phyloP scores from a whole-genome alignment of 495 filamentous ascomycete species.

The Chaetomium fimeti region DNA sequence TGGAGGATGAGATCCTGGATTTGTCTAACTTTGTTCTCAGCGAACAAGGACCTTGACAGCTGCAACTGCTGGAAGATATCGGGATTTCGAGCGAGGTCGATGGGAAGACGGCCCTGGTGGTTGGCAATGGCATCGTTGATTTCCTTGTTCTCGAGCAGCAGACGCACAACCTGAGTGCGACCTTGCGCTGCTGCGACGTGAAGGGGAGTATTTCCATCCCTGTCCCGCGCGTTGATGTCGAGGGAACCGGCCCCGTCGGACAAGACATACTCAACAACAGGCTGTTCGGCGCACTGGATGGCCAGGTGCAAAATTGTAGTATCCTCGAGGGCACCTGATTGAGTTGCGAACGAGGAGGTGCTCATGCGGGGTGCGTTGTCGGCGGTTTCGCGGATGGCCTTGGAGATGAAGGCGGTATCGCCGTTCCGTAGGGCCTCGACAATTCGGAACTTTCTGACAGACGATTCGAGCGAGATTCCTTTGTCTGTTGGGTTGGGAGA shows the following conservation, averaged over 20 bases:
- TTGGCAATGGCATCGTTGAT: constrained; percentile 93
- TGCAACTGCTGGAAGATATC: constrained; percentile 96
- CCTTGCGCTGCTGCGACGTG: constrained; percentile 85
- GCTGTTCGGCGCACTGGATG: constrained; percentile 92
- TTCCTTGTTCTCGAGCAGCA: constrained; percentile 72
- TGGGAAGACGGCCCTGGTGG: constrained; percentile 77
- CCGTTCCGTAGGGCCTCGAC: constrained; percentile 90
- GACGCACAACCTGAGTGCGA: constrained; percentile 69
- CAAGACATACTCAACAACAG: constrained; percentile 94
- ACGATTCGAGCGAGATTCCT: constrained; percentile 77
- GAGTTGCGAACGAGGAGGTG: constrained; percentile 52
- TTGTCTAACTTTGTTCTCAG: constrained; percentile 78
- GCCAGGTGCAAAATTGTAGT: constrained; percentile 89
- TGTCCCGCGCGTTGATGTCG: constrained; percentile 86
- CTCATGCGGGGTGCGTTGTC: constrained; percentile 51
- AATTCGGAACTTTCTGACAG: constrained; percentile 86
- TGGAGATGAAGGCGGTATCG: constrained; percentile 85
- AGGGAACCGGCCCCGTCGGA: constrained; percentile 64
- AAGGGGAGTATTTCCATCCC: constrained; percentile 89
- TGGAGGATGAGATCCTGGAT: constrained; percentile 72
- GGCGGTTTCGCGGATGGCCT: constrained; percentile 71
- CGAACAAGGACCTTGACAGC: constrained; percentile 82
- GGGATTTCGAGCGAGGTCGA: constrained; percentile 85
- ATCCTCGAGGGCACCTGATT: constrained; percentile 60
- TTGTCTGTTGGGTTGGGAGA: constrained; percentile 36